phyloP scores from a whole-genome alignment of 306 rosid species.

The Calophaca sinica region DNA sequence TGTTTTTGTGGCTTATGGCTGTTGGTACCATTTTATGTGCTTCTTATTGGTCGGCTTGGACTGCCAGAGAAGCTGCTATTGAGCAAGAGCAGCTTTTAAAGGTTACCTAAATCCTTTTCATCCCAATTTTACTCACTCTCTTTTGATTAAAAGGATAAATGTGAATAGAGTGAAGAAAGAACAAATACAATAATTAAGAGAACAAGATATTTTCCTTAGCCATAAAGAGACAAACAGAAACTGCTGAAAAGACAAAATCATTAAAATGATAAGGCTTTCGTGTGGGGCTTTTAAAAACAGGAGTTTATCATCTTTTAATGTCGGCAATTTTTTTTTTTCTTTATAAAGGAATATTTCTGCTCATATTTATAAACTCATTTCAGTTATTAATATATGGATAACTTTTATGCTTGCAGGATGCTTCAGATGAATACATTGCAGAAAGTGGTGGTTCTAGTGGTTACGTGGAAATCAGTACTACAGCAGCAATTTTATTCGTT shows the following conservation, averaged over 20 bases:
- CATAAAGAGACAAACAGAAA: conserved; percentile 27
- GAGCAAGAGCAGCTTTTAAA: conserved; percentile 90
- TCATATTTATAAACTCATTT: conserved; percentile 35
- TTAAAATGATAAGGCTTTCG: conserved; percentile 16
- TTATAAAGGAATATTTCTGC: conserved; percentile 14
- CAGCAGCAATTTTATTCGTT: conserved; percentile 84
- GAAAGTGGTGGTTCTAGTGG: conserved; percentile 75
- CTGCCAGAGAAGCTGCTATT: conserved; percentile 85
- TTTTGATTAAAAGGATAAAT: conserved; percentile 3
- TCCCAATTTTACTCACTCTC: conserved; percentile 29
- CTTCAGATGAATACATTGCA: conserved; percentile 66
- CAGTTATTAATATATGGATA: conserved; percentile 30
- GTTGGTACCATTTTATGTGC: conserved; percentile 93
- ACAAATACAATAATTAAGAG: conserved; percentile 3
- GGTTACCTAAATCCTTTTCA: conserved; percentile 53
- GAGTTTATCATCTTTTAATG: conserved; percentile 24
- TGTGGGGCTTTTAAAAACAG: not conserved
- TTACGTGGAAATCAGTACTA: conserved; percentile 80
- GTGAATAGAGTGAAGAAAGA: conserved; percentile 7
- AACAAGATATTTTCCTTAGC: conserved; percentile 23
- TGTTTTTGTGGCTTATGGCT: conserved; percentile 99
- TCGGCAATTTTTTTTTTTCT: conserved; percentile 20
- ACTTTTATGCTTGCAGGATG: conserved; percentile 68
- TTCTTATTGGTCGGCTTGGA: conserved; percentile 99
- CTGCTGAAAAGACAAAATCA: not conserved